Base-by-base conservation (phyloP, 176 grass and related monocot genomes). In the Puya raimondii region DNA sequence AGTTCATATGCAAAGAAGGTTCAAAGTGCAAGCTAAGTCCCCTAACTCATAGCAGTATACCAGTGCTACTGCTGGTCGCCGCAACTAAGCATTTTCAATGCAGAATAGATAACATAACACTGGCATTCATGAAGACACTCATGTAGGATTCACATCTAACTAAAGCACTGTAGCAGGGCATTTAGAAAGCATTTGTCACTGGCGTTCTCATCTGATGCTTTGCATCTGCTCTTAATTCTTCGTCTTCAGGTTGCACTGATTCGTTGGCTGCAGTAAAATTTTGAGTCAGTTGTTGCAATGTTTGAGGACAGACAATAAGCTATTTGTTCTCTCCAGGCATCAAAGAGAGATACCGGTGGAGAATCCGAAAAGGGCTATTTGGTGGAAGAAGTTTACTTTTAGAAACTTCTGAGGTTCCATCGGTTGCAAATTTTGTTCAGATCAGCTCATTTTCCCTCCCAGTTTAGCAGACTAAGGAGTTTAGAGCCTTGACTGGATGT, bases 401-500 rank as follows among this genome's bases (percentile, higher is more conserved):
- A 18, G 63, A 74, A 90, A 85, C n/a, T 59, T 49, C 86, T 52
- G 64, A 65, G 51, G 71, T 25, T 12, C 18, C 49, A 67, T 74
- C 80, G 66, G 47, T 63, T 21, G 6, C 80, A 48, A 74, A 85
- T 47, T 88, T 81, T 69, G 71, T 97, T 71, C 65, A 75, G 66
- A 87, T 97, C 49, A 89, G 79, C 47, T 86, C 80, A 65, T 90
- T 90, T 80, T 92, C 86, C 67, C 76, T 97, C 58, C 81, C 84
- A 18, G 86, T 85, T 51, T 92, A 84, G 84, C 85, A 86, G 64
- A 97, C 89, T 0, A 89, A 92, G 56, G 94, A 97, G 52, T 70
- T 97, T 49, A 90, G 89, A 80, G 74, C 86, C 74, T 70, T 97
- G 77, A 87, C 74, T 73, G 89, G 89, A 86, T 92, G 89, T 86